Base-by-base conservation (phyloP, 2,329 filamentous ascomycete species). In the Ciborinia camelliae region DNA sequence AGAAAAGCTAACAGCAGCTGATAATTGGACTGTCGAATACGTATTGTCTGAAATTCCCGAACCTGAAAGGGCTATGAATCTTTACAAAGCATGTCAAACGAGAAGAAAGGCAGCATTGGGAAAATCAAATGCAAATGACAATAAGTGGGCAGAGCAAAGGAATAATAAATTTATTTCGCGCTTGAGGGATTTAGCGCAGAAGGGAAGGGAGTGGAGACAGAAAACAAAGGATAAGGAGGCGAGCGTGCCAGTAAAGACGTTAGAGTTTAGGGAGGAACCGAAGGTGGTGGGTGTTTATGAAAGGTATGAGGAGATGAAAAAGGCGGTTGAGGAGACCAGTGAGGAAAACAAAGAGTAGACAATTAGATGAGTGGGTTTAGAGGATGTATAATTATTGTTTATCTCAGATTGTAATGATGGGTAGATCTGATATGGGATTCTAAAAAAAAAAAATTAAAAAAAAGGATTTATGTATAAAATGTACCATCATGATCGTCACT, bases 21-120 rank as follows among this genome's bases (percentile, higher is more conserved):
- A 86, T 68, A 72, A 78, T 9, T 97, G 93, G 93, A 75, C 78
- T 0, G 79, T 97, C n/a, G 86, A 95, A 71, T 97, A 96, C 76
- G 82, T 87, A 43, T 78, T 97, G 55, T 82, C 83, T 53, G 89
- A 93, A 68, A 79, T 92, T 2, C 61, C 76, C 0, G 68, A 76
- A 3, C 68, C 74, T 0, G 77, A 65, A 28, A 62, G 65, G 28
- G 84, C 83, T 1, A 76, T 75, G 66, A 76, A 64, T 0, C 75
- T 90, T 30, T 92, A 92, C 74, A 50, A 73, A 1, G 78, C 81
- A 59, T 79, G 86, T 65, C 84, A 86, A 73, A 75, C 71, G 4
- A 81, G 89, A 20, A 84, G 91, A 15, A 77, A 76, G 53, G 79
- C 79, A 37, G 76, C 78, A 2, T 63, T 67, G 32, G 43, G 68